Evolutionary conservation across 495 filamentous ascomycete genomes (phyloP).

Genomic region (Lasiosphaeriaceae sp.): DNA sequence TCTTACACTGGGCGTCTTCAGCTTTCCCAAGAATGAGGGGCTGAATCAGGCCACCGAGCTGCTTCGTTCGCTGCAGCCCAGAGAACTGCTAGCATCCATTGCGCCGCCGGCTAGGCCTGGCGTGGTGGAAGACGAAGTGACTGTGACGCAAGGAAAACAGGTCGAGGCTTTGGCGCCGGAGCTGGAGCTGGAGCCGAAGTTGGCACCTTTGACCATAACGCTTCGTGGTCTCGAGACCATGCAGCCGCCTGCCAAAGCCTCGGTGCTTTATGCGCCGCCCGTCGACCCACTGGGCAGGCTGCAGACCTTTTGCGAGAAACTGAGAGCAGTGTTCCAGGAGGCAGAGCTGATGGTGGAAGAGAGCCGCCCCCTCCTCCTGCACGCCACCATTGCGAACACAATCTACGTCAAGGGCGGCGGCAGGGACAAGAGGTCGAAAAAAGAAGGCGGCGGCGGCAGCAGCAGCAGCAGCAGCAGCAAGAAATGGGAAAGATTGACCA

Average conservation of each 20-base stretch:
- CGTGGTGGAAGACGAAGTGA: background rate
- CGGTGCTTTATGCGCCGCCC: slow-evolving; percentile 47
- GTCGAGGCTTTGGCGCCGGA: background rate
- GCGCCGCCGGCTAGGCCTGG: background rate
- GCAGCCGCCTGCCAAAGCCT: slow-evolving; percentile 34
- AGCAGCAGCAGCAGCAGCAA: too few relatives aligned
- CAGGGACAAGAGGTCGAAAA: slow-evolving; percentile 18
- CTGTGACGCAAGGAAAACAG: slow-evolving; percentile 1
- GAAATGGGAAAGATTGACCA: slow-evolving; percentile 34
- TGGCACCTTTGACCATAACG: slow-evolving; percentile 30
- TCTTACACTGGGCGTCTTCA: slow-evolving; percentile 85
- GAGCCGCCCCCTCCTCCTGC: slow-evolving; percentile 64
- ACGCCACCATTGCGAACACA: slow-evolving; percentile 86
- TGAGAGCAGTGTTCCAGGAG: slow-evolving; percentile 58
- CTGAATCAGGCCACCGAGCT: slow-evolving; percentile 57
- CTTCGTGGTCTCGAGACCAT: slow-evolving; percentile 47
- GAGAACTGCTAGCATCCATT: slow-evolving; percentile 38
- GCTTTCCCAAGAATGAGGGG: slow-evolving; percentile 52
- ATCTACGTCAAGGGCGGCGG: slow-evolving; percentile 61
- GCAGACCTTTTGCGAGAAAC: slow-evolving; percentile 56
- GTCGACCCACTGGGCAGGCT: slow-evolving; percentile 54
- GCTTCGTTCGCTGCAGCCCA: slow-evolving; percentile 52
- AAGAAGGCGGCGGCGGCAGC: slow-evolving; percentile 32
- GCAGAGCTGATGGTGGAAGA: slow-evolving; percentile 61
- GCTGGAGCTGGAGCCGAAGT: too few relatives aligned